Conservation (phyloP, 441 rosid species). For the Euphorbia corollata region DNA sequence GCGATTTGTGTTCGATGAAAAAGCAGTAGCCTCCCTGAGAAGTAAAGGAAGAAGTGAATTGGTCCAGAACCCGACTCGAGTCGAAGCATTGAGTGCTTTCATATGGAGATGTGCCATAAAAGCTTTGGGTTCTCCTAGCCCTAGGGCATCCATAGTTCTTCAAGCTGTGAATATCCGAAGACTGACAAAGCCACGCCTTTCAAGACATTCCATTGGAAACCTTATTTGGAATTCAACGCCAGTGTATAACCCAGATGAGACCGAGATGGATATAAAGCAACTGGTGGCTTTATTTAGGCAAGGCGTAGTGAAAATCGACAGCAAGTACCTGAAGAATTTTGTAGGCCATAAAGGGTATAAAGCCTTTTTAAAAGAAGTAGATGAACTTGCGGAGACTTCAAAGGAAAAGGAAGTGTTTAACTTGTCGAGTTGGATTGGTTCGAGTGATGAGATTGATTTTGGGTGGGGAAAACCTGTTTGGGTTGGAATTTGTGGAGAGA, state of each 20-base stretch:
- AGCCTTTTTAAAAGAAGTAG: conserved; percentile 1
- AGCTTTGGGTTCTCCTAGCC: background rate
- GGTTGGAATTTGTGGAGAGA: conserved; percentile 12
- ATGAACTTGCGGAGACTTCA: background rate
- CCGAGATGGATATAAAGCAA: conserved; percentile 1
- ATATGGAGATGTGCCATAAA: conserved; percentile 13
- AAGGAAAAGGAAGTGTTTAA: background rate
- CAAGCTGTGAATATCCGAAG: conserved; percentile 8
- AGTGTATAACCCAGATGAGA: background rate
- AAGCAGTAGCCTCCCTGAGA: background rate
- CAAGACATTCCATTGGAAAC: conserved; percentile 12
- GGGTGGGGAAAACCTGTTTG: background rate
- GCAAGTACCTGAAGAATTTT: background rate
- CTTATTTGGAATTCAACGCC: conserved; percentile 13
- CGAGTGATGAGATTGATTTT: too few species aligned
- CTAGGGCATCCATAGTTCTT: background rate
- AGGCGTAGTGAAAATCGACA: background rate
- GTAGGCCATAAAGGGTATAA: background rate
- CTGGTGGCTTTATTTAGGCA: background rate
- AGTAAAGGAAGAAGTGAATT: conserved; percentile 4
- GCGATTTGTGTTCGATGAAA: conserved; percentile 11
- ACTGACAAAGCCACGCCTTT: conserved; percentile 11
- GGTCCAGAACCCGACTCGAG: conserved; percentile 8
- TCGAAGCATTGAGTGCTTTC: conserved; percentile 13
- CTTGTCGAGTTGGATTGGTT: conserved; percentile 12